These are phyloP conservation scores for Phylloporus scabripes DNA, from an alignment of 768 basidiomycete species.

Conservation along the genomic window DNA sequence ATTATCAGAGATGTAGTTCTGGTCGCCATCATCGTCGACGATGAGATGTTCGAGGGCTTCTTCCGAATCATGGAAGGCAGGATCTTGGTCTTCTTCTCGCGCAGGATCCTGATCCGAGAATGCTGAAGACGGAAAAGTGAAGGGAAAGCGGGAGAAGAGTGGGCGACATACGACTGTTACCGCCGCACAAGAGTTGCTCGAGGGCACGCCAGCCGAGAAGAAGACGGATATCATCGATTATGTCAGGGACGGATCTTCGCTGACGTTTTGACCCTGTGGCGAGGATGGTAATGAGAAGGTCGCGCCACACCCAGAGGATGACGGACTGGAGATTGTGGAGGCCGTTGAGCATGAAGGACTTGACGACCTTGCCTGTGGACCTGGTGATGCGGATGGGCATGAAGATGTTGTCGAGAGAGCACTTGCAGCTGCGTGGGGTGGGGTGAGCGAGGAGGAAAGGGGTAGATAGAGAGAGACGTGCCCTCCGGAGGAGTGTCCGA, in stretches of 20 bases:
- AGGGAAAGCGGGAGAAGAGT: not conserved
- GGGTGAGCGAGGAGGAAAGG: constrained; percentile 4
- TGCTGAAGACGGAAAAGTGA: constrained; percentile 6
- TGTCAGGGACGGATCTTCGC: constrained; percentile 38
- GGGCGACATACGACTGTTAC: constrained; percentile 35
- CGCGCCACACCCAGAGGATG: constrained; percentile 65
- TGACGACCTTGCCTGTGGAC: constrained; percentile 41
- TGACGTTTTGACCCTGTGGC: constrained; percentile 31
- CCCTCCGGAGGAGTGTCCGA: constrained; percentile 37
- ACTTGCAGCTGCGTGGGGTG: constrained; percentile 44
- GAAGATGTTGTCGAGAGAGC: constrained; percentile 42
- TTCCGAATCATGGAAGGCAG: not conserved
- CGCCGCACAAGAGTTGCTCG: constrained; percentile 51
- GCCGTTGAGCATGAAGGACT: constrained; percentile 45
- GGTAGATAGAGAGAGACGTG: constrained; percentile 22
- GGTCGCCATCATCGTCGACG: constrained; percentile 32
- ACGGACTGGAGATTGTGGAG: constrained; percentile 42
- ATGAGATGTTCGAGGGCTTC: not conserved
- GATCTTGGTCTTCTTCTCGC: constrained; percentile 22
- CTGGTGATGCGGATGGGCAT: constrained; percentile 42
- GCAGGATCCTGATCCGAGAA: constrained; percentile 13
- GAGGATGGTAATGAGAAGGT: constrained; percentile 55
- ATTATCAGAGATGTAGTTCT: constrained; percentile 21
- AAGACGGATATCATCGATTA: constrained; percentile 56
- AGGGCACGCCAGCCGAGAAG: constrained; percentile 47